A percentile compares a stretch with the other conserved stretches of the same genome.
These are phyloP conservation scores for Penicillium sp. DNA, from an alignment of 2,329 filamentous ascomycete species.

Conservation along the genomic window DNA sequence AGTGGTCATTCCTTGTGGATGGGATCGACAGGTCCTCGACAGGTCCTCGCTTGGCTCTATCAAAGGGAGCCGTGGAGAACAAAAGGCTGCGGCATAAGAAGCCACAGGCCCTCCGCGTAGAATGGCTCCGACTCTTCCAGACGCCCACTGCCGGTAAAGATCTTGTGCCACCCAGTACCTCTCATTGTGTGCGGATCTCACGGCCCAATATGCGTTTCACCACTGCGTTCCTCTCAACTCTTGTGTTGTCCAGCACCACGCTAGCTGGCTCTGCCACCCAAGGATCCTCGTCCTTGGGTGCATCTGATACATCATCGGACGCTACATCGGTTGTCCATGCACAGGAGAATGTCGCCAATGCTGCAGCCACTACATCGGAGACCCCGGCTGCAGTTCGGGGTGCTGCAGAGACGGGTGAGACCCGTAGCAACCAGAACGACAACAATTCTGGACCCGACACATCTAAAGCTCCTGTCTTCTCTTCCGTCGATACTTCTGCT, in stretches of 20 bases:
- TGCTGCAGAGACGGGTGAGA: not conserved
- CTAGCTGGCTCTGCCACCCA: constrained; percentile 4
- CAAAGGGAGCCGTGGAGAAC: not conserved
- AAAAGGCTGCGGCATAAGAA: constrained; percentile 3
- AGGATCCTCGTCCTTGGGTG: not conserved
- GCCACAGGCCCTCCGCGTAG: not conserved
- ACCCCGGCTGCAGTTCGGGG: too few relatives aligned
- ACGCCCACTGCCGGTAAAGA: not conserved
- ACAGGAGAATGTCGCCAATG: constrained; percentile 2
- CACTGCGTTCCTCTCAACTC: constrained; percentile 8
- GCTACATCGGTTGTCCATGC: not conserved
- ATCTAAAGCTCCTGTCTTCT: too few relatives aligned
- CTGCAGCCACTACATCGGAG: not conserved
- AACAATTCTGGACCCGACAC: not conserved
- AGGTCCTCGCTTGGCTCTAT: constrained; percentile 8
- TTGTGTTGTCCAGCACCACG: constrained; percentile 9
- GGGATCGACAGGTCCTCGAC: constrained; percentile 1
- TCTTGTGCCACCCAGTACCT: not conserved
- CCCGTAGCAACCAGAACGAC: not conserved
- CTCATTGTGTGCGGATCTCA: not conserved
- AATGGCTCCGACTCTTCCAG: not conserved
- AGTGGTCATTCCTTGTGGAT: constrained; percentile 8
- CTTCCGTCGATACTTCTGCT: not conserved
- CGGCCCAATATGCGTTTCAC: constrained; percentile 13
- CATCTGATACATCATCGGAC: not conserved